These are phyloP conservation scores for Candida silvicultrix DNA, from an alignment of 805 yeast genomes.

Conservation along the genomic window DNA sequence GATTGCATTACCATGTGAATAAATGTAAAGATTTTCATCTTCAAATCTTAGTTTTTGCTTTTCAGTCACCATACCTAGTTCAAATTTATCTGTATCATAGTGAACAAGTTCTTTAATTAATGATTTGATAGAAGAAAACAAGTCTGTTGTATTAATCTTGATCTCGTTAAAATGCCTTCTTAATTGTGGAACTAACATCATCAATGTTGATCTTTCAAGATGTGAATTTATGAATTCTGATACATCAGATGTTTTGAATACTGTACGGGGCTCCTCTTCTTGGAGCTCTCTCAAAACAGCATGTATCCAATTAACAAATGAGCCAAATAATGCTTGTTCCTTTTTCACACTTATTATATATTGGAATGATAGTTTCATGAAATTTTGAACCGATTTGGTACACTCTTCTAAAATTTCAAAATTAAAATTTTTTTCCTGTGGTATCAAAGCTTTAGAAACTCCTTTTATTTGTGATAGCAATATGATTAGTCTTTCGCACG, in stretches of 20 bases:
- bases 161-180: conserved; percentile 17
- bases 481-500: conserved; percentile 48
- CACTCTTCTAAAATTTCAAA: conserved; percentile 6
- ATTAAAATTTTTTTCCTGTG: conserved; percentile 2
- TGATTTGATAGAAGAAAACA: conserved; percentile 11
- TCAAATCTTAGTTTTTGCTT: conserved; percentile 9
- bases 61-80: conserved; percentile 13
- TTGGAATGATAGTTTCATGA: conserved; percentile 27
- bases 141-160: conserved; percentile 16
- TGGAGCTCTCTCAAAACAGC: conserved; percentile 22
- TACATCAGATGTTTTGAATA: conserved; percentile 19
- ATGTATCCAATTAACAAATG: conserved; percentile 37
- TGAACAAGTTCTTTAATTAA: conserved; percentile 3
- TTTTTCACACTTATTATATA: conserved; percentile 36
- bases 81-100: conserved; percentile 2
- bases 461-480: conserved; percentile 37
- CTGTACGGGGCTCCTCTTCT: conserved; percentile 18
- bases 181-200: conserved; percentile 15
- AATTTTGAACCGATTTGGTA: conserved; percentile 9
- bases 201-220: conserved; percentile 16
- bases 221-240: conserved; percentile 20
- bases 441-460: conserved; percentile 25
- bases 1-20: conserved; percentile 4
- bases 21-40: conserved; percentile 5
- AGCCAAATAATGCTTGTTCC: conserved; percentile 38